These are phyloP conservation scores for Flammula alnicola DNA, from an alignment of 1,284 basidiomycete species.

Conservation along the genomic window DNA sequence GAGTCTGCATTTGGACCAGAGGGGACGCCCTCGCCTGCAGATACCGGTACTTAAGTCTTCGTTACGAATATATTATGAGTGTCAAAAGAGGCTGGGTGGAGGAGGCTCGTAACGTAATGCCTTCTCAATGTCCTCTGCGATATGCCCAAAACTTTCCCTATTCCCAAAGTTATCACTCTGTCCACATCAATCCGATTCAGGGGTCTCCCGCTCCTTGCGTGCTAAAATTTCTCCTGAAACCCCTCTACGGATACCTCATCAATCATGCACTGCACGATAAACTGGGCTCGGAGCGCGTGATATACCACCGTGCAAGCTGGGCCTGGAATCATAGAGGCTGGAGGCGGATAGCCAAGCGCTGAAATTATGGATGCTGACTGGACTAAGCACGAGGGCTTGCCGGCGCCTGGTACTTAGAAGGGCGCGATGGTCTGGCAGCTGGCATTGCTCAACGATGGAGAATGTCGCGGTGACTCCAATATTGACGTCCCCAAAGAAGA, in stretches of 20 bases:
- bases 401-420: conserved; percentile 44
- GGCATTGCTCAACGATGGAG: conserved; percentile 59
- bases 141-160: conserved; percentile 38
- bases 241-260: conserved; percentile 50
- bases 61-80: no score
- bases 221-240: conserved; percentile 47
- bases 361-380: conserved; percentile 47
- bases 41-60: no score
- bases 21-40: no score
- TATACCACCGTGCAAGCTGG: conserved; percentile 51
- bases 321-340: conserved; percentile 45
- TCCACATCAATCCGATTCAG: conserved; percentile 58
- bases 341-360: conserved; percentile 39
- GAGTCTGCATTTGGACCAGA: no score
- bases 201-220: conserved; percentile 50
- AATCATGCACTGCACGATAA: conserved; percentile 58
- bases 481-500: no score
- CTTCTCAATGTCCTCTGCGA: conserved; percentile 54
- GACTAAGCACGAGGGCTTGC: conserved; percentile 43
- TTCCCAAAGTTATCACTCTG: conserved; percentile 52
- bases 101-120: conserved; percentile 53
- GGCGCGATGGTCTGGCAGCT: conserved; percentile 56
- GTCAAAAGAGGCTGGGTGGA: no score
- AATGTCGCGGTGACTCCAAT: conserved; percentile 48
- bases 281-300: conserved; percentile 52